Base-by-base conservation (phyloP, 192 early-diverging fungal species). In the Chytriomyces sp. region DNA sequence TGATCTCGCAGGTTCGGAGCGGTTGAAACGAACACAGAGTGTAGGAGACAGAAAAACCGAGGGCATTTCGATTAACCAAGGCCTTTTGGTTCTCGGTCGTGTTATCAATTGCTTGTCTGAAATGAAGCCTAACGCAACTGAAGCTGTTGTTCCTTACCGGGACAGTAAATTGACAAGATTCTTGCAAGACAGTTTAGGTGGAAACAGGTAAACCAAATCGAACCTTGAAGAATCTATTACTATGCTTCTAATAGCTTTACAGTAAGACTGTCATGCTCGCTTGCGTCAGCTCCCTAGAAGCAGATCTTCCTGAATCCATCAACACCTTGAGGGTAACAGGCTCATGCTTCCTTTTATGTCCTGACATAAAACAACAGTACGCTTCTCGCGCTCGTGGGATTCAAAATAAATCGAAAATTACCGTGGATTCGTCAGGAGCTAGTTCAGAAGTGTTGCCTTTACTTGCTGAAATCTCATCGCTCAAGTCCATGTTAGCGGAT, bases 51-150 rank as follows among this genome's bases (percentile, higher is more conserved):
- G 95, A 64, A 85, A 86, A 53, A 90, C 90, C 63, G 95, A 98
- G 75, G 95, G 94, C 62, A 96, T 98, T 57, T 88, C 90, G 25
- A 98, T 98, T 75, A 98, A 98, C 78, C 87, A 89, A 19, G 96
- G 95, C 17, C 81, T 98, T 14, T 75, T 96, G 57, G 94, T 93
- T 6, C 85, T 98, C 62, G 96, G 95, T 66, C 96, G 96, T 69
- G 96, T 97, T 31, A 97, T 98, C 57, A 91, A 91, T 39, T 93
- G 94, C 0, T 78, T 98, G n/a, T 91, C 91, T 30, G 93, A 92
- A 71, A 39, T 31, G 0, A 52, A 54, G 44, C 26, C 80, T 80
- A 3, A 89, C 90, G 37, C 30, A 6, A 4, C 71, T 8, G 71
- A 62, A 19, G 41, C 40, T 14, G 71, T 73, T 64, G 84, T 98